Evolutionary conservation across 2,329 filamentous ascomycete genomes (phyloP), one percentile per base, ranked within the genome.

Genomic region (Diaporthe australafricana): DNA sequence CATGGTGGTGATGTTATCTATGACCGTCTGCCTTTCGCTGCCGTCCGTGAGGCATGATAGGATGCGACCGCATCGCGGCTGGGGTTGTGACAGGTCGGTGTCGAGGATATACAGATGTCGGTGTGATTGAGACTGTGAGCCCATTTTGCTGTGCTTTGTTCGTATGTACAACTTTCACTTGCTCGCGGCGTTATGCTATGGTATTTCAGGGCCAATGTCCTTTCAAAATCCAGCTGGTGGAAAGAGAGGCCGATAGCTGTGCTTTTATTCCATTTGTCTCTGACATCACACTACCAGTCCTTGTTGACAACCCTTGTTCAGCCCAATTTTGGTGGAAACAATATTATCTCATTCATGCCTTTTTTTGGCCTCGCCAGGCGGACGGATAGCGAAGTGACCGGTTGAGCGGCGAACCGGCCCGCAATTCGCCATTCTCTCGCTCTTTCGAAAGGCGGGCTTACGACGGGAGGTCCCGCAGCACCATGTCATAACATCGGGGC

Each of bases 71-170:
- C 70, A 17, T 72, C 70, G 47, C 52, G 72, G 63, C n/a, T 72
- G n/a, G 66, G 63, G 68, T 22, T 74, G 73, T 12, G 73, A 72
- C 16, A 79, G 74, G n/a, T 78, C 79, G 20, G 76, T 66, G 62
- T 81, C 79, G 14, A 81, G 75, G 52, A 79, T 75, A 66, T 78
- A 78, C 0, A 81, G 48, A 27, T 68, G 68, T 47, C 63, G 30
- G n/a, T 56, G 30, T 17, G 25, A 0, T 20, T 69, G 53, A 5
- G 63, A n/a, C 30, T 55, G 55, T 7, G 72, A 73, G 20, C 72
- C 72, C 72, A 73, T 73, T 35, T n/a, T 68, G 12, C 16, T 35
- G 25, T 17, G 12, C 32, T 25, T 2, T 12, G n/a, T 30, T 7
- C 9, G 8, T 25, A 38, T 12, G 4, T 9, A 50, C 16, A 2